Evolutionary conservation across 768 basidiomycete species (phyloP).

Genomic region (Calocera cornea): DNA sequence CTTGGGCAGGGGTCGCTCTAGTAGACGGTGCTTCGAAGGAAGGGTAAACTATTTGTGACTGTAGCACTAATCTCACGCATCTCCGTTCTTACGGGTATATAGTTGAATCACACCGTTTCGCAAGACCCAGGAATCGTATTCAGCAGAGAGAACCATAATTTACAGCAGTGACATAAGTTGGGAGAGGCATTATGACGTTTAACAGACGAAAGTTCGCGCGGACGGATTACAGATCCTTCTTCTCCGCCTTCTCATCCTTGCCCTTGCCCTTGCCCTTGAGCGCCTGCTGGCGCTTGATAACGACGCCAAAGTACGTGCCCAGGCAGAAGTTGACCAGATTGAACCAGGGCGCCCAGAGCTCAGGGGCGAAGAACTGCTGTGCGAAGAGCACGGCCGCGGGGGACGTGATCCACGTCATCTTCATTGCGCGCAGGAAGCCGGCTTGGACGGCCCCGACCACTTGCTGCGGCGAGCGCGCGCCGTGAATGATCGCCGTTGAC

Average conservation of each 20-base stretch:
- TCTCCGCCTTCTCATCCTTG: slow-evolving; percentile 7
- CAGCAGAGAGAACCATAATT: not conserved
- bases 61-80: not conserved
- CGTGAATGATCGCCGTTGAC: slow-evolving; percentile 73
- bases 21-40: not conserved
- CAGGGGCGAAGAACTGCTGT: slow-evolving; percentile 64
- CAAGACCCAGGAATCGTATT: not conserved
- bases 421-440: slow-evolving; percentile 61
- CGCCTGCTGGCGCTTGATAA: slow-evolving; percentile 53
- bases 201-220: not conserved
- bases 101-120: not conserved
- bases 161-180: not conserved
- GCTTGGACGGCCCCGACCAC: slow-evolving; percentile 52
- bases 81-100: not conserved
- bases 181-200: not conserved
- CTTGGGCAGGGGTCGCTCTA: not conserved
- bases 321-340: slow-evolving; percentile 60
- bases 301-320: slow-evolving; percentile 49
- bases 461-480: slow-evolving; percentile 52
- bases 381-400: slow-evolving; percentile 63
- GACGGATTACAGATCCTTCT: not conserved
- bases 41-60: not conserved
- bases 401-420: slow-evolving; percentile 72
- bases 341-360: slow-evolving; percentile 87
- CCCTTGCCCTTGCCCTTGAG: slow-evolving; percentile 28